phyloP scores from a whole-genome alignment of 208 protist genomes.

The Trypanosoma brucei region DNA sequence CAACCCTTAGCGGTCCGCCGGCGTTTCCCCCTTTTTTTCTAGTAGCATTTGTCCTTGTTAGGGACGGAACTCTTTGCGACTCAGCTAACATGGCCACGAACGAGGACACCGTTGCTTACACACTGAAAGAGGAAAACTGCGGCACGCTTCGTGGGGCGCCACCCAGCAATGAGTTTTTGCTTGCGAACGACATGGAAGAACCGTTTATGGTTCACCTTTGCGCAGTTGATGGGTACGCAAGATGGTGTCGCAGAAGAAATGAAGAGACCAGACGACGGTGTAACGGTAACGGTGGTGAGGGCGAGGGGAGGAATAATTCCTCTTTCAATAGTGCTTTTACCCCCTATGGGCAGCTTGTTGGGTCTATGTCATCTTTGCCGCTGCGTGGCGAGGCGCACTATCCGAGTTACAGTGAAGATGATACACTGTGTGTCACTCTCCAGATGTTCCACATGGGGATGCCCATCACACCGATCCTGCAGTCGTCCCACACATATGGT shows the following conservation, averaged over 20 bases:
- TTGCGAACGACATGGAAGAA: conserved; percentile 28
- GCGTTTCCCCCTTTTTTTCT: too few relatives aligned
- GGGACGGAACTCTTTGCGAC: too few relatives aligned
- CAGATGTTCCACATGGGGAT: conserved; percentile 55
- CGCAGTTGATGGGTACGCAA: conserved; percentile 6
- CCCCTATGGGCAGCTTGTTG: not conserved
- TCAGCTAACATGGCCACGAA: conserved; percentile 19
- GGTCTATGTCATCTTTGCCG: not conserved
- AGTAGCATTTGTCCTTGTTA: too few relatives aligned
- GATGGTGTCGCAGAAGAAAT: not conserved
- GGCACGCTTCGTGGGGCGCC: conserved; percentile 24
- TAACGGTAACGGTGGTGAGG: conserved; percentile 6
- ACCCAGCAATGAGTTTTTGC: conserved; percentile 26
- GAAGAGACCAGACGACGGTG: not conserved
- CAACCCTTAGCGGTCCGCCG: too few relatives aligned
- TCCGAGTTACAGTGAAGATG: not conserved
- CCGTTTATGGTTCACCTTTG: conserved; percentile 19
- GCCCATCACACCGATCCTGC: conserved; percentile 49
- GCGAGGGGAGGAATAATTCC: not conserved
- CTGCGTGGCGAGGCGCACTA: not conserved
- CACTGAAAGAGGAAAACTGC: conserved; percentile 15
- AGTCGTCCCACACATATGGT: conserved; percentile 29
- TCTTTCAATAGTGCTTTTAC: not conserved
- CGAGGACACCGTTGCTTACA: conserved; percentile 14
- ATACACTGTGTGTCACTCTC: conserved; percentile 33